Evolutionary conservation across 1,284 basidiomycete genomes (phyloP), one percentile per base, ranked within the genome.

Genomic region (Polyporus tsugae): DNA sequence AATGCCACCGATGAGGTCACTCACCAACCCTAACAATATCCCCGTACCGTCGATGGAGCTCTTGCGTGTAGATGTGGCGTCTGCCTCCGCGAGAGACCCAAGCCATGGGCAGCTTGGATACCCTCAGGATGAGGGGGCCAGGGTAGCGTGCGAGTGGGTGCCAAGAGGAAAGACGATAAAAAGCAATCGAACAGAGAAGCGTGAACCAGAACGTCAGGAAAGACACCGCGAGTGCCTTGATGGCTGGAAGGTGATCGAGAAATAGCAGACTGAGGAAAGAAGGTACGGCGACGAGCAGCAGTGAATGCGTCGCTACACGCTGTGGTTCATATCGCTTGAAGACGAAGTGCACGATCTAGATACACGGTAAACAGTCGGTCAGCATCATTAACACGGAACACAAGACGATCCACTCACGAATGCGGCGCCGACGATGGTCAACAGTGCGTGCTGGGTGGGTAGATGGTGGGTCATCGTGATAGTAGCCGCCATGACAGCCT

Each of bases 21-120:
- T 62, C 63, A 80, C 80, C 80, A 52, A 81, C 78, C 69, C 80
- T 74, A 49, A 81, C 81, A 9, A 82, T 74, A 62, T 81, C 80
- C 19, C 73, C 71, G 60, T 69, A 72, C 35, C 58, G 65, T 53
- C 66, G 68, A 57, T 73, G 72, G 29, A 73, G 66, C 29, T 70
- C 63, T 38, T 72, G 70, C 10, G 68, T 71, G 62, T 73, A 71
- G 7, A 73, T 29, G 52, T 73, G 68, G 55, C 72, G 70, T 36
- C 58, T 70, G 25, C 72, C 72, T 22, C 67, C 33, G 6, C 70
- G 61, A 33, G 72, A 73, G 19, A 73, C 59, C 69, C 66, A 71
- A 3, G 68, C 70, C 53, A 73, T 64, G 19, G 60, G 64, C 9
- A 62, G 41, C 42, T 69, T 73, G 7, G 68, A 69, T 22, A 71